A percentile compares a stretch with the other conserved stretches of the same genome.
phyloP scores from a whole-genome alignment of 116 monocot species.

The Thalassia testudinum region DNA sequence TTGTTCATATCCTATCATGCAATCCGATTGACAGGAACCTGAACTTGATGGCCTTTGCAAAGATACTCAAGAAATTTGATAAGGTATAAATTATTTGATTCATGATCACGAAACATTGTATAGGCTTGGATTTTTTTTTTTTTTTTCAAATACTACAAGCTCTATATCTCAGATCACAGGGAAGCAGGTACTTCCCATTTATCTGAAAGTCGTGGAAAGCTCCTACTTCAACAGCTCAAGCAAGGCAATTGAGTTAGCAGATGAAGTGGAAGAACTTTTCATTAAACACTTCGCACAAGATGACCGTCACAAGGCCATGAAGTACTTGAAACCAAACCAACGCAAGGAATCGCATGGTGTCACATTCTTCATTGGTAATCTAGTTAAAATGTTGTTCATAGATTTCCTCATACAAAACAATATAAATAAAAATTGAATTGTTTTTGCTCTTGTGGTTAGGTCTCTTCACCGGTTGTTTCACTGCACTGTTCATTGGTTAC shows the following conservation, averaged over 20 bases:
- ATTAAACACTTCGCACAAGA: constrained; percentile 65
- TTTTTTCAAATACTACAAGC: background rate
- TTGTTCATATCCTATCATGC: too few species aligned
- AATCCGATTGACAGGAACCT: constrained; percentile 37
- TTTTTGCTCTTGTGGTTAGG: constrained; percentile 22
- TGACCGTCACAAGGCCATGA: constrained; percentile 74
- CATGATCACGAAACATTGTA: background rate
- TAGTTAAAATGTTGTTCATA: background rate
- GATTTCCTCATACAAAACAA: too few species aligned
- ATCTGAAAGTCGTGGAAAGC: constrained; percentile 89
- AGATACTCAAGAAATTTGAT: constrained; percentile 96
- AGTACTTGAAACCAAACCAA: constrained; percentile 74
- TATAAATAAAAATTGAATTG: too few species aligned
- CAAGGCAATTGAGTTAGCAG: constrained; percentile 65
- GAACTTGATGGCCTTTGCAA: constrained; percentile 95
- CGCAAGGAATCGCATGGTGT: constrained; percentile 67
- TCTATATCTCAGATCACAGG: constrained; percentile 45
- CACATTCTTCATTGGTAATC: constrained; percentile 94
- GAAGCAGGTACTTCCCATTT: constrained; percentile 55
- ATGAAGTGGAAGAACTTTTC: constrained; percentile 86
- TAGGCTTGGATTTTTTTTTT: background rate
- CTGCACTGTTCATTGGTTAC: constrained; percentile 68
- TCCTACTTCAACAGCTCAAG: constrained; percentile 99
- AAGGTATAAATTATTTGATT: constrained; percentile 43
- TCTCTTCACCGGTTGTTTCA: constrained; percentile 78